A percentile compares a stretch with the other conserved stretches of the same genome.
Conservation (phyloP, 2,329 filamentous ascomycete genomes). For the Chrysosporium keratinophilum region DNA sequence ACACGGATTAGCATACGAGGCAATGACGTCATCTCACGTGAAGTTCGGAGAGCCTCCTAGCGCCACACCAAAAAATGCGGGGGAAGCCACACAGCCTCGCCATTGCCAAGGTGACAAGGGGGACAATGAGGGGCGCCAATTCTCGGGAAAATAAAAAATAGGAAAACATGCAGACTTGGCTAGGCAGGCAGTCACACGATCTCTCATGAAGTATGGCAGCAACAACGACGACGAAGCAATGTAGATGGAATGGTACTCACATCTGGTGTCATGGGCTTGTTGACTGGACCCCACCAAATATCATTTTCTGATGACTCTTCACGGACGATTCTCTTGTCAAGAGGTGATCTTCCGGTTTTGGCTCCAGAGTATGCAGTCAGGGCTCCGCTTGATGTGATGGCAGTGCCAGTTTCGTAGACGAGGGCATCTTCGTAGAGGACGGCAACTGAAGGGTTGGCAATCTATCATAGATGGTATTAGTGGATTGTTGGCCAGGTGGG, state of each 20-base stretch:
- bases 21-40: slow-evolving; percentile 24
- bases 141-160: neutral
- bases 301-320: slow-evolving; percentile 81
- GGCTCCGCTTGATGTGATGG: slow-evolving; percentile 90
- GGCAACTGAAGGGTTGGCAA: slow-evolving; percentile 87
- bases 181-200: slow-evolving; percentile 1
- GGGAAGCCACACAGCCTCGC: slow-evolving; percentile 6
- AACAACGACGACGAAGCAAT: neutral
- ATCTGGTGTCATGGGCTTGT: slow-evolving; percentile 96
- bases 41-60: neutral
- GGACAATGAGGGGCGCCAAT: neutral
- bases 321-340: slow-evolving; percentile 95
- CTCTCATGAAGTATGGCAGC: neutral
- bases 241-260: slow-evolving; percentile 47
- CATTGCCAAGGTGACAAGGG: slow-evolving; percentile 9
- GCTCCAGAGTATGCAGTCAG: slow-evolving; percentile 95
- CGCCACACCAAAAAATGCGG: slow-evolving; percentile 11
- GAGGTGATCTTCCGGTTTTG: slow-evolving; percentile 93
- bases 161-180: neutral
- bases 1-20: slow-evolving; percentile 7
- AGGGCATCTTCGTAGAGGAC: slow-evolving; percentile 98
- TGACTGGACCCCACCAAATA: slow-evolving; percentile 98
- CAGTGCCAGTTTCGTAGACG: slow-evolving; percentile 92
- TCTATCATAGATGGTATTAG: slow-evolving; percentile 30
- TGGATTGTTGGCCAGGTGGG: neutral